A percentile compares a stretch with the other conserved stretches of the same genome.
Conservation (phyloP, 1,284 basidiomycete species). For the Rhodofomes roseus region DNA sequence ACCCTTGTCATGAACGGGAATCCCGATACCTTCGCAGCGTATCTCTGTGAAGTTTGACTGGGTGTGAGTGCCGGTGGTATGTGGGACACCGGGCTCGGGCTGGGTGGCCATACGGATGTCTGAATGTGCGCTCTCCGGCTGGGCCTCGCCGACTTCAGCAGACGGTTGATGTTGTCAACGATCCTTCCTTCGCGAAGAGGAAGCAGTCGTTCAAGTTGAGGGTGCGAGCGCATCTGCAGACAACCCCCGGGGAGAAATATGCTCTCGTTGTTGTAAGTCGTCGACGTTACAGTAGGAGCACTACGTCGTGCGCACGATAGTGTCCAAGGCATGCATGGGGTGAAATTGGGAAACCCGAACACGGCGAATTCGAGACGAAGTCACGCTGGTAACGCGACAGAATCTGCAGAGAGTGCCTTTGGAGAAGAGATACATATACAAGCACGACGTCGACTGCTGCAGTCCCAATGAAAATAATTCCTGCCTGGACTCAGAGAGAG, state of each 20-base stretch:
- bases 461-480: too few relatives aligned
- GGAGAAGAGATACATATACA: too few relatives aligned
- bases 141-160: too few relatives aligned
- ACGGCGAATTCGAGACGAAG: background rate
- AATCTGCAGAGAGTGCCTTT: too few relatives aligned
- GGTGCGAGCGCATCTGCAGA: background rate
- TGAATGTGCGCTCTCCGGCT: too few relatives aligned
- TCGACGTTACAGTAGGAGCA: background rate
- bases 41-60: background rate
- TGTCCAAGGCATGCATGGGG: background rate
- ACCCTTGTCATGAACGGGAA: background rate
- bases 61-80: background rate
- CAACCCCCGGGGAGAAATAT: background rate
- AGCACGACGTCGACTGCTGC: too few relatives aligned
- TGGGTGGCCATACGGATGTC: too few relatives aligned
- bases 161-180: background rate
- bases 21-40: background rate
- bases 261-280: too few relatives aligned
- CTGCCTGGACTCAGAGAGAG: too few relatives aligned
- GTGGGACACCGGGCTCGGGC: too few relatives aligned
- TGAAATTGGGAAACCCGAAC: background rate
- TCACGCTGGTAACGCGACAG: background rate
- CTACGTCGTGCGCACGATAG: background rate
- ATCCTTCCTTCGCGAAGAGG: background rate
- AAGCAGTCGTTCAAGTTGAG: background rate